Conservation (phyloP, 2,329 filamentous ascomycete genomes). For the Juglanconis sp. region DNA sequence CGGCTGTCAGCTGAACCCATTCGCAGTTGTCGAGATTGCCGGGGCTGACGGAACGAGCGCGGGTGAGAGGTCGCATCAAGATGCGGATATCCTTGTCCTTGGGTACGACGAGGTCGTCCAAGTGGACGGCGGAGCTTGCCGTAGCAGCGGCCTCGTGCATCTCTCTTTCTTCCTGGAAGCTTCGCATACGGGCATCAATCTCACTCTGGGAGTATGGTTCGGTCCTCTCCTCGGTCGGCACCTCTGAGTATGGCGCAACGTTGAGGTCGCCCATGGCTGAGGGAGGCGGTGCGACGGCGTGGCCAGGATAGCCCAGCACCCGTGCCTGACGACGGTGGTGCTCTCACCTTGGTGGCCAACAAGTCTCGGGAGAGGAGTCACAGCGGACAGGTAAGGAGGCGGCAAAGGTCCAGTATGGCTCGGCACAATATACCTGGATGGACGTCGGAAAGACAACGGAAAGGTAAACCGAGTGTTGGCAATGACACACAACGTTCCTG, state of each 20-base stretch:
- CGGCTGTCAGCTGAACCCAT: slow-evolving; percentile 54
- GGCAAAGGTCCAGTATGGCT: slow-evolving; percentile 13
- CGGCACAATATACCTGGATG: background rate
- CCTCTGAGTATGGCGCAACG: slow-evolving; percentile 21
- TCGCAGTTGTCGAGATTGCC: slow-evolving; percentile 52
- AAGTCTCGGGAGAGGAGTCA: slow-evolving; percentile 6
- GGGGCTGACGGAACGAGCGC: slow-evolving; percentile 53
- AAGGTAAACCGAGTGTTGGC: background rate
- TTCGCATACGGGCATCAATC: slow-evolving; percentile 47
- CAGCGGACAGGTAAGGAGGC: slow-evolving; percentile 15
- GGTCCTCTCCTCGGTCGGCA: slow-evolving; percentile 46
- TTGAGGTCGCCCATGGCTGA: slow-evolving; percentile 45
- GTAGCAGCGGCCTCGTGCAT: slow-evolving; percentile 26
- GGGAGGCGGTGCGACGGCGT: slow-evolving; percentile 14
- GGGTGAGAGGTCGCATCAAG: slow-evolving; percentile 52
- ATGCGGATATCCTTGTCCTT: slow-evolving; percentile 53
- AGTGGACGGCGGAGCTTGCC: slow-evolving; percentile 44
- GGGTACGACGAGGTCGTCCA: slow-evolving; percentile 47
- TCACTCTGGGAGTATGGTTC: slow-evolving; percentile 58
- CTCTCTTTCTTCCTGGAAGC: slow-evolving; percentile 43
- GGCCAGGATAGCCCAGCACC: slow-evolving; percentile 6
- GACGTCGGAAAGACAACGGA: background rate
- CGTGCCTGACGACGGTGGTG: slow-evolving; percentile 5
- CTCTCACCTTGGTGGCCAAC: background rate
- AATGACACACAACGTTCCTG: background rate